Evolutionary conservation across 2,329 filamentous ascomycete species (phyloP).

Genomic region (Pseudogymnoascus sp.): DNA sequence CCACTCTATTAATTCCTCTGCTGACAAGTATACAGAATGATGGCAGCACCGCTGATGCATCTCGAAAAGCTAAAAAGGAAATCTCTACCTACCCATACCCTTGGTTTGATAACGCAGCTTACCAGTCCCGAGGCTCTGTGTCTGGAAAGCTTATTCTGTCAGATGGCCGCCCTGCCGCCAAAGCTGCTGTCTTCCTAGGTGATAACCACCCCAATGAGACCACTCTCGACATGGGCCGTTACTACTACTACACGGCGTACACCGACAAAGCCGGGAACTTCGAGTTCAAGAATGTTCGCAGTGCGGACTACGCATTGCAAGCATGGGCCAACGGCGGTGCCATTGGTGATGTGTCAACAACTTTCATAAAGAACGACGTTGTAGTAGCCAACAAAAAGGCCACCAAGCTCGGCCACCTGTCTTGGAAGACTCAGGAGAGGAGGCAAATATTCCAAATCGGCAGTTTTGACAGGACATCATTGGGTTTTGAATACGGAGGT

Average conservation of each 20-base stretch:
- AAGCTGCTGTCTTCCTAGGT: conserved; percentile 42
- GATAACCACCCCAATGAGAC: conserved; percentile 38
- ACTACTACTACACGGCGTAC: conserved; percentile 42
- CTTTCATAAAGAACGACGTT: conserved; percentile 35
- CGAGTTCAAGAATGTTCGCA: conserved; percentile 35
- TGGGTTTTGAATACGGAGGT: conserved; percentile 37
- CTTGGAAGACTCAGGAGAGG: conserved; percentile 33
- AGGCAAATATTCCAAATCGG: conserved; percentile 42
- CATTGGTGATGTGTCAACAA: conserved; percentile 38
- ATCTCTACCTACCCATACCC: conserved; percentile 38
- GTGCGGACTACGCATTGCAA: conserved; percentile 38
- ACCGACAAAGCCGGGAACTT: conserved; percentile 37
- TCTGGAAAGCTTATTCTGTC: conserved; percentile 37
- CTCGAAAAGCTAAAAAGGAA: conserved; percentile 33
- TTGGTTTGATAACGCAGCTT: conserved; percentile 39
- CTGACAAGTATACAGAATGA: conserved; percentile 31
- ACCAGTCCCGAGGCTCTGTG: conserved; percentile 41
- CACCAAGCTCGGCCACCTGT: conserved; percentile 32
- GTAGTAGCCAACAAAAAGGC: conserved; percentile 28
- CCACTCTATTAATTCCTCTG: neutral
- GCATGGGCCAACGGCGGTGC: conserved; percentile 41
- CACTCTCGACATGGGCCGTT: conserved; percentile 39
- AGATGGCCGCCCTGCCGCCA: conserved; percentile 39
- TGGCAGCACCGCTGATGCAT: conserved; percentile 37
- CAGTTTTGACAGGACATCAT: conserved; percentile 37